phyloP scores from a whole-genome alignment of 345 rosid species.

The Eucalyptus guilfoylei region DNA sequence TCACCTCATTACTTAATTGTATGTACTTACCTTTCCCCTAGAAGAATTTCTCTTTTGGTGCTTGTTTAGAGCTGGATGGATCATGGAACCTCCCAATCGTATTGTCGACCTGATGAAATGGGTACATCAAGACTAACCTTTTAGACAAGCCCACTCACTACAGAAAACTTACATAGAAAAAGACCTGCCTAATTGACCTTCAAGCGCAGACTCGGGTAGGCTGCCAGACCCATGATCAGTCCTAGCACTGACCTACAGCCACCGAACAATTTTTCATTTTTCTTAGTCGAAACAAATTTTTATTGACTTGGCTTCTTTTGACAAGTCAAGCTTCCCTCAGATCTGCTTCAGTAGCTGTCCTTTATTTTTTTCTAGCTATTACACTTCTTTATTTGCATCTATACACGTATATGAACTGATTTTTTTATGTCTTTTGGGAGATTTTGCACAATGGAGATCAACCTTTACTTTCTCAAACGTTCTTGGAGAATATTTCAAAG shows the following conservation, averaged over 20 bases:
- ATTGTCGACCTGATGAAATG: not conserved
- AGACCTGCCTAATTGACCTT: not conserved
- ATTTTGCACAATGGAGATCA: not conserved
- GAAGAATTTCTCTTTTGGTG: not conserved
- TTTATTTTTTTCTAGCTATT: not conserved
- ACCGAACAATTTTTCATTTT: not conserved
- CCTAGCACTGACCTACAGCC: not conserved
- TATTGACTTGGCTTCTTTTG: not conserved
- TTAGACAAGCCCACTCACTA: not conserved
- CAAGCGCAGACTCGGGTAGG: not conserved
- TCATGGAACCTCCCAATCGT: not conserved
- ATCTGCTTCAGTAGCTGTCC: not conserved
- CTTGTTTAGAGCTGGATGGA: not conserved
- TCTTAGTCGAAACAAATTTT: not conserved
- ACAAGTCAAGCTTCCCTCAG: not conserved
- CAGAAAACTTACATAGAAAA: not conserved
- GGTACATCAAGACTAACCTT: not conserved
- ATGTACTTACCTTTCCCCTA: not conserved
- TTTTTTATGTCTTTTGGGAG: not conserved
- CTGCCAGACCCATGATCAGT: not conserved
- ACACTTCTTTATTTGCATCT: not conserved
- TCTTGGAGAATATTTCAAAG: conserved; percentile 51
- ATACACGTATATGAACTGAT: not conserved
- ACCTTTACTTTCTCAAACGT: conserved; percentile 46
- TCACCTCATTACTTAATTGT: not conserved